phyloP scores from a whole-genome alignment of 176 grass and related monocot genomes.

The Carex parvula region DNA sequence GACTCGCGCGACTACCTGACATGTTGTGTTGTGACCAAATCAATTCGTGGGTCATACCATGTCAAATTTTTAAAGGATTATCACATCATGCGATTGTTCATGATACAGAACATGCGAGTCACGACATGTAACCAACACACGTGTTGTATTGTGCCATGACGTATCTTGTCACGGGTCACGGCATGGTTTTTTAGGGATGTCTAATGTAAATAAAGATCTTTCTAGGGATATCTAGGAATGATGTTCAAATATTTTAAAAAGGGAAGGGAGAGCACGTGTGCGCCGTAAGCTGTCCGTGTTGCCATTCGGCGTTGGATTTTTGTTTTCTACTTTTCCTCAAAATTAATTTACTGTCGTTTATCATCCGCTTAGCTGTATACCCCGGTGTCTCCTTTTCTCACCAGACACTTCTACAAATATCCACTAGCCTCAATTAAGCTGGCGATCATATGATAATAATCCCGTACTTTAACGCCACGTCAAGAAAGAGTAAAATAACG shows the following conservation, averaged over 20 bases:
- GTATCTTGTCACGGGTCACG: no score
- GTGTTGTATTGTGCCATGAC: no score
- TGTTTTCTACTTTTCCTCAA: neutral
- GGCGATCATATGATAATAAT: neutral
- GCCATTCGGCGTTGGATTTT: conserved; percentile 32
- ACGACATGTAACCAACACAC: no score
- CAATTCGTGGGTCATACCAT: no score
- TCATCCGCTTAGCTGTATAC: neutral
- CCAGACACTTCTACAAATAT: neutral
- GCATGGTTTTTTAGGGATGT: neutral
- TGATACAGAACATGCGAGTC: no score
- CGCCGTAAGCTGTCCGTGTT: conserved; percentile 40
- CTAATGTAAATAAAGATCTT: neutral
- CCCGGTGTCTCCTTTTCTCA: neutral
- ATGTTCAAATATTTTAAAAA: neutral
- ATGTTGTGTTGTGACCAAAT: no score
- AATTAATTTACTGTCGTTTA: conserved; percentile 21
- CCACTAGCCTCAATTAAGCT: neutral
- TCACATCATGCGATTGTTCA: no score
- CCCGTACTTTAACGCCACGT: neutral
- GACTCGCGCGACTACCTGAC: no score
- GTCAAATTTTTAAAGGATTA: no score
- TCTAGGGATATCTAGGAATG: neutral
- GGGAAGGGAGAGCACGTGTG: conserved; percentile 48
- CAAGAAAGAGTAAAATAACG: neutral